A percentile compares a stretch with the other conserved stretches of the same genome.
Conservation (phyloP, 1,139 yeast genomes). For the Yueomyces sp. region DNA sequence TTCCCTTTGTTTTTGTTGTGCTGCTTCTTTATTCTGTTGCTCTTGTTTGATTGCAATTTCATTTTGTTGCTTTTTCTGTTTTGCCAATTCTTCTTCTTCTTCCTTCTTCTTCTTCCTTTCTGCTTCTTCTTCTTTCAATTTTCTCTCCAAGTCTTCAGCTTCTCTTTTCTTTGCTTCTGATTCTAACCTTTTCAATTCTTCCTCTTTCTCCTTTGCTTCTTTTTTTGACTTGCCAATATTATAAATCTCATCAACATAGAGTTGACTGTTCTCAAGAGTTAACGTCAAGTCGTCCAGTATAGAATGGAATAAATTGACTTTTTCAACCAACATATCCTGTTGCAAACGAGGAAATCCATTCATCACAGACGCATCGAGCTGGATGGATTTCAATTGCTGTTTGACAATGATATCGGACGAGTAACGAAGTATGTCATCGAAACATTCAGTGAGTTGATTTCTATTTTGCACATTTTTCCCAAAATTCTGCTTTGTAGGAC, state of each 20-base stretch:
- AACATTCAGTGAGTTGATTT: conserved; percentile 21
- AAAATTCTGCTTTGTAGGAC: neutral
- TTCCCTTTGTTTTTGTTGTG: conserved; percentile 5
- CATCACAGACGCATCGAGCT: conserved; percentile 16
- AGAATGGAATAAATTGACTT: conserved; percentile 18
- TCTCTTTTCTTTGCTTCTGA: conserved; percentile 11
- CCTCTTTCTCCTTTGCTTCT: conserved; percentile 12
- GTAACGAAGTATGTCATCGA: conserved; percentile 22
- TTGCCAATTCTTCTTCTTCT: conserved; percentile 6
- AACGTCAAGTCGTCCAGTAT: conserved; percentile 27
- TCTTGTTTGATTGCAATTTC: conserved; percentile 9
- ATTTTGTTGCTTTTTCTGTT: conserved; percentile 3
- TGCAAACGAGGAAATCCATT: conserved; percentile 18
- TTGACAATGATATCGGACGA: conserved; percentile 23
- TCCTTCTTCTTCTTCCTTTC: conserved; percentile 8
- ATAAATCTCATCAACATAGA: conserved; percentile 23
- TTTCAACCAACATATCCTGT: conserved; percentile 16
- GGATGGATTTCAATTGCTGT: conserved; percentile 24
- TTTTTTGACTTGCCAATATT: conserved; percentile 14
- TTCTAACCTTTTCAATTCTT: conserved; percentile 10
- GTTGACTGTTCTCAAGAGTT: conserved; percentile 25
- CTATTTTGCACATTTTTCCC: conserved; percentile 3
- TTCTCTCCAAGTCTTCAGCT: conserved; percentile 4
- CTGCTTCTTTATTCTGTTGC: conserved; percentile 5
- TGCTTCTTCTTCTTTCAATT: conserved; percentile 10